Conservation (phyloP, 2,329 filamentous ascomycete species). For the Fusarium buxicola region DNA sequence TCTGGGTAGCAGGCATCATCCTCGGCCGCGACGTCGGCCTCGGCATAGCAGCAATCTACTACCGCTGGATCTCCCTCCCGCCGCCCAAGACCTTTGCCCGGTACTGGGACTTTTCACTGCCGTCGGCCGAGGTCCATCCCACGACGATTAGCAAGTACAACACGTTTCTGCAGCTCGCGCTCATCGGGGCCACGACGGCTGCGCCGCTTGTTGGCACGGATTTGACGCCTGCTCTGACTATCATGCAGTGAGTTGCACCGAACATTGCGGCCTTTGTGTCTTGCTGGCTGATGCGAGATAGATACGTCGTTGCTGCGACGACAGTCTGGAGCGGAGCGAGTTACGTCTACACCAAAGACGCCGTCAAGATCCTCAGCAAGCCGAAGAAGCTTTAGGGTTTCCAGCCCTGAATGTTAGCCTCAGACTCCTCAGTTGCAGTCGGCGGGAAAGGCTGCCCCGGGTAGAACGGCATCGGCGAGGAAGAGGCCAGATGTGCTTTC, state of each 20-base stretch:
- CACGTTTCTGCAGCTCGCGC: conserved; percentile 87
- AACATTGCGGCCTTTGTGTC: neutral
- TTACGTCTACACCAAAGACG: conserved; percentile 91
- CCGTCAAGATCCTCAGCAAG: conserved; percentile 81
- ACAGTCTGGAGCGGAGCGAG: conserved; percentile 95
- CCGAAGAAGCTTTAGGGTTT: conserved; percentile 35
- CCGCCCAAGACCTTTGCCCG: conserved; percentile 90
- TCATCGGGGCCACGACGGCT: conserved; percentile 87
- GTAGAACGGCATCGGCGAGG: neutral
- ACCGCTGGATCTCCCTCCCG: conserved; percentile 93
- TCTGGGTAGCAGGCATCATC: conserved; percentile 91
- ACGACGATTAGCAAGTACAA: conserved; percentile 92
- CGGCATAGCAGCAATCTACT: conserved; percentile 89
- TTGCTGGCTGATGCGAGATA: conserved; percentile 50
- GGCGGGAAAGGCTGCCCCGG: neutral
- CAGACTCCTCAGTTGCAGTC: neutral
- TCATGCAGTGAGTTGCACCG: conserved; percentile 68
- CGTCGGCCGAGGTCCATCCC: conserved; percentile 84
- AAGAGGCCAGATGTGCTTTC: conserved; percentile 1
- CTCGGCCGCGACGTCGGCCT: conserved; percentile 88
- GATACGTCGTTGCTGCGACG: conserved; percentile 86
- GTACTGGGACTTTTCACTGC: conserved; percentile 98
- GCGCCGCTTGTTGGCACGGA: conserved; percentile 78
- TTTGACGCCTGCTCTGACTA: conserved; percentile 65
- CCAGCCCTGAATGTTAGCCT: neutral